These are phyloP conservation scores for Aspergillus ibericus DNA, from an alignment of 2,329 filamentous ascomycete genomes.

Conservation along the genomic window DNA sequence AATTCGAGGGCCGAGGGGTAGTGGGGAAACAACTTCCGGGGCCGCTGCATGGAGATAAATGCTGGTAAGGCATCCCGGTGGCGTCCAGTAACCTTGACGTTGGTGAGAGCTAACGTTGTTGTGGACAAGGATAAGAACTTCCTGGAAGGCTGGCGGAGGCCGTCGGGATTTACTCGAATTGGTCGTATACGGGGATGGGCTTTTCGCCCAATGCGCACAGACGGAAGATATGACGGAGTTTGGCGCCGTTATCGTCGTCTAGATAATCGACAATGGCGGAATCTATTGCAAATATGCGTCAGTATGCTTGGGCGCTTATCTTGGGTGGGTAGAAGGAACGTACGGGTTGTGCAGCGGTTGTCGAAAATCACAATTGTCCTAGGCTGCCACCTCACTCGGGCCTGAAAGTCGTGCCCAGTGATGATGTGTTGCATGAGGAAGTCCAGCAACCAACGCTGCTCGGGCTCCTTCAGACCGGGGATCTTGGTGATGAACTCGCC, in stretches of 20 bases:
- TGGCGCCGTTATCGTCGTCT: slow-evolving; percentile 47
- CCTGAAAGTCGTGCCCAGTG: slow-evolving; percentile 50
- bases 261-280: slow-evolving; percentile 53
- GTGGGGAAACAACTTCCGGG: neutral
- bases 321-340: slow-evolving; percentile 26
- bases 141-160: neutral
- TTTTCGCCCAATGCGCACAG: slow-evolving; percentile 51
- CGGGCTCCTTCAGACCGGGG: slow-evolving; percentile 50
- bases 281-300: slow-evolving; percentile 32
- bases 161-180: slow-evolving; percentile 26
- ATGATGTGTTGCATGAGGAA: slow-evolving; percentile 52
- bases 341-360: slow-evolving; percentile 49
- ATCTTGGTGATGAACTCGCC: slow-evolving; percentile 52
- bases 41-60: neutral
- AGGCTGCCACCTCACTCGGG: slow-evolving; percentile 50
- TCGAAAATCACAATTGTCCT: slow-evolving; percentile 54
- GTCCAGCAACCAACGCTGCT: slow-evolving; percentile 47
- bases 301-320: slow-evolving; percentile 1
- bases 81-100: neutral
- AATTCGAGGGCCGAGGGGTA: slow-evolving; percentile 5
- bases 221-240: slow-evolving; percentile 53
- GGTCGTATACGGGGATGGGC: slow-evolving; percentile 47
- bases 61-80: neutral
- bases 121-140: neutral
- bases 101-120: neutral